These are phyloP conservation scores for Tolypocladium amazonense DNA, from an alignment of 2,329 filamentous ascomycete genomes.

Conservation along the genomic window DNA sequence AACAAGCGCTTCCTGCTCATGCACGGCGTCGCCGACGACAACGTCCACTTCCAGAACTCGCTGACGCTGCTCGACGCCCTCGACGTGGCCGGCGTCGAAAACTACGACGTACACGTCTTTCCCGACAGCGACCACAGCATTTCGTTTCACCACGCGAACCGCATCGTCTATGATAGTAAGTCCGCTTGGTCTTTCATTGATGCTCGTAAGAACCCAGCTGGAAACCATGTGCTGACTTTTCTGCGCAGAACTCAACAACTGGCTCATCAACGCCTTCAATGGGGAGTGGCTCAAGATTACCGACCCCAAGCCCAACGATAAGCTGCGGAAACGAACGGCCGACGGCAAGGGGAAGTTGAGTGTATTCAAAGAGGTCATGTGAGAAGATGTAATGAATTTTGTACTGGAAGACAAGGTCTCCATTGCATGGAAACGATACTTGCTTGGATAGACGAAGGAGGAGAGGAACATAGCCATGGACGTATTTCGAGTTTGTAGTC, in stretches of 20 bases:
- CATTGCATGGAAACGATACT: neutral
- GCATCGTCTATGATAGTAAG: slow-evolving; percentile 88
- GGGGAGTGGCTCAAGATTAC: slow-evolving; percentile 72
- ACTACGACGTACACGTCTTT: slow-evolving; percentile 95
- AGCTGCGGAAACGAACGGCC: neutral
- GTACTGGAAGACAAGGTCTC: neutral
- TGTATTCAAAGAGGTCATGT: neutral
- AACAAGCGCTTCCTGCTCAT: slow-evolving; percentile 88
- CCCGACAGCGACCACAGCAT: slow-evolving; percentile 95
- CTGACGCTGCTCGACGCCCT: slow-evolving; percentile 78
- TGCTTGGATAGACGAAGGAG: neutral
- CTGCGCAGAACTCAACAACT: slow-evolving; percentile 63
- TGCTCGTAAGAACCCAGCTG: neutral
- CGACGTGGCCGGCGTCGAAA: slow-evolving; percentile 70
- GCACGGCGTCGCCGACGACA: slow-evolving; percentile 95
- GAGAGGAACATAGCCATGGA: neutral
- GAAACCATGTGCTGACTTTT: neutral
- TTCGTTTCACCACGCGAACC: slow-evolving; percentile 85
- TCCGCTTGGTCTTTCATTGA: neutral
- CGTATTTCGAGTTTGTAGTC: neutral
- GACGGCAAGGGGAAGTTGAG: neutral
- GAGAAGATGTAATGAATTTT: neutral
- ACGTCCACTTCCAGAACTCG: slow-evolving; percentile 94
- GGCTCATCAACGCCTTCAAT: slow-evolving; percentile 96
- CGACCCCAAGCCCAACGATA: slow-evolving; percentile 35